phyloP scores from a whole-genome alignment of 2,329 filamentous ascomycete genomes.

The Verticillium zaregamsianum region DNA sequence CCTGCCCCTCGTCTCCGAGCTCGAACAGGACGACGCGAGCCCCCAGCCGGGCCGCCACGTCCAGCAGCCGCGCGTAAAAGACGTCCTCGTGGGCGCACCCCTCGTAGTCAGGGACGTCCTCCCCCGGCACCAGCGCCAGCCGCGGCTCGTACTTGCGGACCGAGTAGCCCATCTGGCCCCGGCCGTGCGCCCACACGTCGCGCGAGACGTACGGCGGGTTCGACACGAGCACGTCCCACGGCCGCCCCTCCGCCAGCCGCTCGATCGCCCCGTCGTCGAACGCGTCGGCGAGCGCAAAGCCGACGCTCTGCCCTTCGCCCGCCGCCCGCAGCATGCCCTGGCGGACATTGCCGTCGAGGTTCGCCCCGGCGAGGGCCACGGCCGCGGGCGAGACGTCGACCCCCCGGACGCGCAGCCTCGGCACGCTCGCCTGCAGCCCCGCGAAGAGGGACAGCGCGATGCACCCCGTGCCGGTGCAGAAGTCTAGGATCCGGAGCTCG shows the following conservation, averaged over 20 bases:
- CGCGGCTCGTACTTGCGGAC: constrained; percentile 80
- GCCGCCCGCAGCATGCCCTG: constrained; percentile 16
- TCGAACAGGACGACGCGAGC: constrained; percentile 63
- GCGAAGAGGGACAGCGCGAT: constrained; percentile 74
- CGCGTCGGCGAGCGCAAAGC: constrained; percentile 45
- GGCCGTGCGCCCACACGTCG: constrained; percentile 31
- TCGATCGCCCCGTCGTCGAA: constrained; percentile 37
- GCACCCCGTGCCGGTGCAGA: constrained; percentile 90
- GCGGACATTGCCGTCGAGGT: constrained; percentile 49
- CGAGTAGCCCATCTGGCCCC: constrained; percentile 56
- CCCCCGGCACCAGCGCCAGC: constrained; percentile 65
- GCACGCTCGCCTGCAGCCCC: constrained; percentile 43
- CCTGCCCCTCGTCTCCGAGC: constrained; percentile 67
- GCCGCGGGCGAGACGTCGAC: constrained; percentile 70
- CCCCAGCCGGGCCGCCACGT: constrained; percentile 42
- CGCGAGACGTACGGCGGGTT: constrained; percentile 91
- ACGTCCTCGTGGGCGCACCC: constrained; percentile 39
- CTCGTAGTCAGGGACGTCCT: constrained; percentile 20
- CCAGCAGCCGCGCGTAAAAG: constrained; percentile 66
- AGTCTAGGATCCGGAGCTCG: constrained; percentile 65
- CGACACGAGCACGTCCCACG: constrained; percentile 67
- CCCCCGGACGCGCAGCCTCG: constrained; percentile 52
- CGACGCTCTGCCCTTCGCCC: constrained; percentile 23
- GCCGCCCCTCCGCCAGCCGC: constrained; percentile 11
- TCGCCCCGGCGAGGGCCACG: constrained; percentile 60